These are phyloP conservation scores for Trichocomaceae sp. DNA, from an alignment of 2,329 filamentous ascomycete genomes.

Conservation along the genomic window DNA sequence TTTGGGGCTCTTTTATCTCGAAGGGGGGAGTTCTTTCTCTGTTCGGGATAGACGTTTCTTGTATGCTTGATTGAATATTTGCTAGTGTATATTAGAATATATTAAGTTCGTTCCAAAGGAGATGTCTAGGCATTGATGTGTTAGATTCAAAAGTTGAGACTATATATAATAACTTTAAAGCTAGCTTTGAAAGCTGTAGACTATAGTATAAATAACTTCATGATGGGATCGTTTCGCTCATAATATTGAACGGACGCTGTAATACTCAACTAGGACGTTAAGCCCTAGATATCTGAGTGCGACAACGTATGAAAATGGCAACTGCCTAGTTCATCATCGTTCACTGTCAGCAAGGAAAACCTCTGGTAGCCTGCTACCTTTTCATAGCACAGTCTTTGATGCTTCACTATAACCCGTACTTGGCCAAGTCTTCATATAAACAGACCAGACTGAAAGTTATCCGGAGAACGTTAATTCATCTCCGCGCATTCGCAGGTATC, in stretches of 20 bases:
- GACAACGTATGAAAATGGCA: background rate
- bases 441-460: background rate
- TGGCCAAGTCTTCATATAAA: background rate
- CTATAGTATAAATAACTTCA: background rate
- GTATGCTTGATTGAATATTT: conserved; percentile 10
- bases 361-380: background rate
- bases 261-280: background rate
- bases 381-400: background rate
- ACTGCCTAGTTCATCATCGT: background rate
- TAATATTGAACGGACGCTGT: background rate
- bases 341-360: background rate
- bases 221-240: background rate
- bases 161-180: background rate
- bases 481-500: conserved; percentile 41
- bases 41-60: background rate
- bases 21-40: background rate
- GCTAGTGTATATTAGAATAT: conserved; percentile 23
- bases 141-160: background rate
- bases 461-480: conserved; percentile 17
- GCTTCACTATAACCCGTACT: background rate
- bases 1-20: background rate
- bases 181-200: background rate
- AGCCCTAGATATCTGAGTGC: background rate
- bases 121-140: background rate
- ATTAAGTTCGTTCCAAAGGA: conserved; percentile 3